phyloP scores from a whole-genome alignment of 768 basidiomycete species.

The Mycena rebaudengoi region DNA sequence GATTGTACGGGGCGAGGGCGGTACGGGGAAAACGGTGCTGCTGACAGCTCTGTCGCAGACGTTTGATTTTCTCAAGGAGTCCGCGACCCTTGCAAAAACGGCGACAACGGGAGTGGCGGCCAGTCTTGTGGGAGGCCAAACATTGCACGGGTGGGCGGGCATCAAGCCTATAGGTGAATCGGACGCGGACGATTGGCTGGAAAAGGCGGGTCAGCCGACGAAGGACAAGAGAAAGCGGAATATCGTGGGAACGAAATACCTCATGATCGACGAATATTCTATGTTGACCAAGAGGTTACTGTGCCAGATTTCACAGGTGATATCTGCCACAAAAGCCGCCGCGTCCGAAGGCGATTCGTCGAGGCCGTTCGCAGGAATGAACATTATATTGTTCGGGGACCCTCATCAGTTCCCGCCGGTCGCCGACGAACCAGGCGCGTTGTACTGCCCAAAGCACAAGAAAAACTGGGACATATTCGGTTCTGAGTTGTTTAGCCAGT shows the following conservation, averaged over 20 bases:
- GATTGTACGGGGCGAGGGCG: constrained; percentile 49
- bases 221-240: constrained; percentile 19
- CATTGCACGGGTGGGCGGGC: constrained; percentile 41
- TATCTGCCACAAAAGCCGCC: constrained; percentile 16
- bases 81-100: constrained; percentile 38
- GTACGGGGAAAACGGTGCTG: constrained; percentile 52
- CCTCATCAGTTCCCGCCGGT: constrained; percentile 58
- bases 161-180: constrained; percentile 25
- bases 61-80: constrained; percentile 31
- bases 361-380: constrained; percentile 46
- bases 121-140: constrained; percentile 46
- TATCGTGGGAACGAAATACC: constrained; percentile 29
- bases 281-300: constrained; percentile 44
- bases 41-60: constrained; percentile 47
- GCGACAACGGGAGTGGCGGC: constrained; percentile 52
- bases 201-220: neutral
- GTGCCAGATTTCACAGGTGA: constrained; percentile 26
- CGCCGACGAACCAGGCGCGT: constrained; percentile 22
- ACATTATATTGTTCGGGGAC: constrained; percentile 50
- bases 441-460: constrained; percentile 27
- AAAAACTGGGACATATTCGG: constrained; percentile 27
- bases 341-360: constrained; percentile 3
- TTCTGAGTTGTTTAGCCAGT: constrained; percentile 34
- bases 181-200: neutral
- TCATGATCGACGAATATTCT: constrained; percentile 51